A percentile compares a stretch with the other conserved stretches of the same genome.
Evolutionary conservation across 179 eudicot species (phyloP).

Genomic region (Kewa caespitosa): DNA sequence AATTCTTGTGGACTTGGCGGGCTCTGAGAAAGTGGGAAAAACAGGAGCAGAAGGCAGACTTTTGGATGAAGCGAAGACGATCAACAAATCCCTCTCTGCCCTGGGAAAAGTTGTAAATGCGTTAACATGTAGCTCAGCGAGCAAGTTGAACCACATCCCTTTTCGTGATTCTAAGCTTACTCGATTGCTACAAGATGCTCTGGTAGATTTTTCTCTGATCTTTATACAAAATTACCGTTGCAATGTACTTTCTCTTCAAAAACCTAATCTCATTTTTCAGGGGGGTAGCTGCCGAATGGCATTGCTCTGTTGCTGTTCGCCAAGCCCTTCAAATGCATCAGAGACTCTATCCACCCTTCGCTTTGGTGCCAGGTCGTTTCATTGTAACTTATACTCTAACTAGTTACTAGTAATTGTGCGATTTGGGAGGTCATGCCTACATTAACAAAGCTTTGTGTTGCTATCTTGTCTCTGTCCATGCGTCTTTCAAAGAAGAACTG

Average conservation of each 20-base stretch:
- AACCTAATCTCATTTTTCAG: constrained; percentile 35
- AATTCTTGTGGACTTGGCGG: constrained; percentile 88
- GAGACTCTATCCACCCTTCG: constrained; percentile 89
- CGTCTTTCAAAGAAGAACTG: not conserved
- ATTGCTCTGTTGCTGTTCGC: constrained; percentile 87
- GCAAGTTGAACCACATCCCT: constrained; percentile 69
- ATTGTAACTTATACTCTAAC: not conserved
- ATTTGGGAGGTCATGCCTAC: not conserved
- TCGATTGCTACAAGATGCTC: constrained; percentile 82
- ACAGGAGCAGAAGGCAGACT: constrained; percentile 90
- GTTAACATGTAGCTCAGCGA: constrained; percentile 55
- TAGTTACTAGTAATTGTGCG: not conserved
- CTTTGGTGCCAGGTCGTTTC: constrained; percentile 78
- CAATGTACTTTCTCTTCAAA: not conserved
- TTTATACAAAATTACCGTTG: not conserved
- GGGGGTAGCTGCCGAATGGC: constrained; percentile 85
- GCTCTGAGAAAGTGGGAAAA: constrained; percentile 89
- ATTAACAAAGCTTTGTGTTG: not conserved
- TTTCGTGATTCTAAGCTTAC: constrained; percentile 95
- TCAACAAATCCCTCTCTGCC: constrained; percentile 85
- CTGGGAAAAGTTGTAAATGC: constrained; percentile 91
- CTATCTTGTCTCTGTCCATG: not conserved
- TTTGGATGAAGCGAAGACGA: constrained; percentile 92
- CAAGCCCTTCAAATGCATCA: constrained; percentile 67
- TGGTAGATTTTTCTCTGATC: constrained; percentile 47